phyloP scores from a whole-genome alignment of 2,329 filamentous ascomycete genomes.

The Metarhizium humberi region DNA sequence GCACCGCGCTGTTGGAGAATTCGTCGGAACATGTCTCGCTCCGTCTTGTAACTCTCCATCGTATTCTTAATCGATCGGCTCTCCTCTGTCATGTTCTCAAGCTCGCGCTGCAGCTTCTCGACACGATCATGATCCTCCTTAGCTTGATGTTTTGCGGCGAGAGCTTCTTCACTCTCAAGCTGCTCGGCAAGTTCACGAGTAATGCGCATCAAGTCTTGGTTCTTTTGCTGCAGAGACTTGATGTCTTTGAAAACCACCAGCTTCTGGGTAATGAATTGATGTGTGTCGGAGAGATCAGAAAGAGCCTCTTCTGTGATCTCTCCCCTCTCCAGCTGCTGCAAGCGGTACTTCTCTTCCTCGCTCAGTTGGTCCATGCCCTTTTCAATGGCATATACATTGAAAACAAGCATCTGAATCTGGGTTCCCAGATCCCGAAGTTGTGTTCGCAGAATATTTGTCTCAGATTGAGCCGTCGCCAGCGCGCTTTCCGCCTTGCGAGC shows the following conservation, averaged over 20 bases:
- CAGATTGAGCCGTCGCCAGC: constrained; percentile 52
- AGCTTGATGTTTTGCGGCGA: constrained; percentile 53
- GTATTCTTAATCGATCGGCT: constrained; percentile 72
- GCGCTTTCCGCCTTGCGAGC: constrained; percentile 71
- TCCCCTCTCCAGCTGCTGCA: constrained; percentile 69
- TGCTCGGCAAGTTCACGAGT: constrained; percentile 77
- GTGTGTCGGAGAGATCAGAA: constrained; percentile 72
- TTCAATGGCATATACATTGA: constrained; percentile 76
- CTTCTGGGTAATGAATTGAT: constrained; percentile 80
- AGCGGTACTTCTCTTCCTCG: constrained; percentile 61
- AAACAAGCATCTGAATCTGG: constrained; percentile 82
- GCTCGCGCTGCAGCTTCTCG: constrained; percentile 60
- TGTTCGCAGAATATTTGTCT: constrained; percentile 71
- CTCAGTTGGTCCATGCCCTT: constrained; percentile 66
- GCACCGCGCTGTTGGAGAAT: constrained; percentile 69
- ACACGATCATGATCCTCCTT: constrained; percentile 61
- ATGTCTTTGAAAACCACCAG: constrained; percentile 86
- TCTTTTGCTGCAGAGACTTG: constrained; percentile 77
- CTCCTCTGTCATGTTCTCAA: constrained; percentile 73
- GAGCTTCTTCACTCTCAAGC: constrained; percentile 85
- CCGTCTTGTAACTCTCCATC: constrained; percentile 87
- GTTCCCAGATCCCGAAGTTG: constrained; percentile 84
- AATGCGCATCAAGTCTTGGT: constrained; percentile 72
- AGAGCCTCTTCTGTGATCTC: constrained; percentile 63
- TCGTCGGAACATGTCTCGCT: constrained; percentile 94